Conservation (phyloP, 805 yeast genomes). For the Wickerhamiella parazyma region DNA sequence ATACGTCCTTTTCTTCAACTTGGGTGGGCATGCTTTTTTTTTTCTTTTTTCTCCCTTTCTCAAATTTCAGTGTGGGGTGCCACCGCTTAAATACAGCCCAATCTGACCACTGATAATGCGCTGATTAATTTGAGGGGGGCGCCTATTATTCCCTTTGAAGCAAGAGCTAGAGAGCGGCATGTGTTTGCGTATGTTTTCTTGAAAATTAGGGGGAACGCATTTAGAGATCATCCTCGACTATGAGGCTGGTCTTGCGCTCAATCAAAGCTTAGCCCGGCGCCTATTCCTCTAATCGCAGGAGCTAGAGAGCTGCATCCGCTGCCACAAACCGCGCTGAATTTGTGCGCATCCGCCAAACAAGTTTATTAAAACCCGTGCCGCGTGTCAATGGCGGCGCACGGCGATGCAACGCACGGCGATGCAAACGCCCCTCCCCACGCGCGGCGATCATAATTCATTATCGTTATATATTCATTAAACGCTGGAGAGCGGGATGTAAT, state of each 20-base stretch:
- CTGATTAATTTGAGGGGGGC: background rate
- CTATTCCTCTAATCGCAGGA: background rate
- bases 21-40: background rate
- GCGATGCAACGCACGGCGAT: no score
- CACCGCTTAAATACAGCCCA: background rate
- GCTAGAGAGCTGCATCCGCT: background rate
- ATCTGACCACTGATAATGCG: background rate
- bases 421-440: no score
- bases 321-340: no score
- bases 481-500: background rate
- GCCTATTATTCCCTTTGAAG: background rate
- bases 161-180: background rate
- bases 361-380: no score
- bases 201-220: no score
- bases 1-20: background rate
- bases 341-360: no score
- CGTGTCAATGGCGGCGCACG: no score
- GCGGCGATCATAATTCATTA: background rate
- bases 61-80: no score
- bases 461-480: background rate
- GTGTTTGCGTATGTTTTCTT: no score
- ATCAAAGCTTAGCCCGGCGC: no score
- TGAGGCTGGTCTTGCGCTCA: no score
- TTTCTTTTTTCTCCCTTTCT: background rate
- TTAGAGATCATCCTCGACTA: no score